phyloP scores from a whole-genome alignment of 805 yeast genomes.

The Saccharomycopsis amapae region DNA sequence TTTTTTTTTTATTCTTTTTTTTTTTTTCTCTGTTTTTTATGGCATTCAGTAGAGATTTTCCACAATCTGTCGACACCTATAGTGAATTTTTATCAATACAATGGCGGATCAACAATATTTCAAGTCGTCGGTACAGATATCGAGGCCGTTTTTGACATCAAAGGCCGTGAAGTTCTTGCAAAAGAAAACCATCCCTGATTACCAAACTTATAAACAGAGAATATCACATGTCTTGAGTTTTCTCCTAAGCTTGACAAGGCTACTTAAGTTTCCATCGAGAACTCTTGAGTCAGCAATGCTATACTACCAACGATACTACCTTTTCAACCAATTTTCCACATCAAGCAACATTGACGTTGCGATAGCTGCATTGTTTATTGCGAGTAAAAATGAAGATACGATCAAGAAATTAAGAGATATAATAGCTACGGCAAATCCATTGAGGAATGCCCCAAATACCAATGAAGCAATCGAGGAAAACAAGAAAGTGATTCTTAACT shows the following conservation, averaged over 20 bases:
- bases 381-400: slow-evolving; percentile 78
- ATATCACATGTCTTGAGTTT: slow-evolving; percentile 49
- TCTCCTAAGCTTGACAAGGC: slow-evolving; percentile 43
- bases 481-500: slow-evolving; percentile 45
- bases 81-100: too few species aligned
- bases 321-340: slow-evolving; percentile 55
- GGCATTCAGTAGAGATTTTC: too few species aligned
- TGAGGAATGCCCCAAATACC: slow-evolving; percentile 23
- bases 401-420: slow-evolving; percentile 67
- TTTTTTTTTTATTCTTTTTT: too few species aligned
- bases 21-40: too few species aligned
- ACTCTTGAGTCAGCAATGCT: slow-evolving; percentile 66
- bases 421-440: slow-evolving; percentile 40
- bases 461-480: slow-evolving; percentile 38
- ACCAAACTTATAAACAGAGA: slow-evolving; percentile 42
- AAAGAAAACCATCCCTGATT: slow-evolving; percentile 43
- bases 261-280: slow-evolving; percentile 59
- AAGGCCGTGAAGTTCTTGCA: slow-evolving; percentile 48
- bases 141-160: slow-evolving; percentile 56
- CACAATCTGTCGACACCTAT: too few species aligned
- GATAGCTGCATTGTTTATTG: slow-evolving; percentile 57
- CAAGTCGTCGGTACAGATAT: slow-evolving; percentile 32
- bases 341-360: slow-evolving; percentile 56
- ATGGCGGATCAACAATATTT: too few species aligned
- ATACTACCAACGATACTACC: slow-evolving; percentile 62